A percentile compares a stretch with the other conserved stretches of the same genome.
Conservation (phyloP, 306 rosid species). For the Urtica urens region DNA sequence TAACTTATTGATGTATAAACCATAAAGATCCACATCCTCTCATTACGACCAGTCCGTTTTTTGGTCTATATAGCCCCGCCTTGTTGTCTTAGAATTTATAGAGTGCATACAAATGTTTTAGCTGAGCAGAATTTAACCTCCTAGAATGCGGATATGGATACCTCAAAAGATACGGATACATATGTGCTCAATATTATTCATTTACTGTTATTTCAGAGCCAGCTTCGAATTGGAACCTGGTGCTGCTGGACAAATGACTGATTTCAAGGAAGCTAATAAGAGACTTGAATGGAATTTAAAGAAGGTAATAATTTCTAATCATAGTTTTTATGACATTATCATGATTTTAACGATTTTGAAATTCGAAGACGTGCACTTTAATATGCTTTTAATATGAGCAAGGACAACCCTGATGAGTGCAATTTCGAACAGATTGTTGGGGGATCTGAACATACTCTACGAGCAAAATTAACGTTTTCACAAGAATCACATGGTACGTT, state of each 20-base stretch:
- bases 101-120: too few species aligned
- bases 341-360: not conserved
- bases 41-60: too few species aligned
- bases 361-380: not conserved
- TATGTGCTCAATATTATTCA: slow-evolving; percentile 10
- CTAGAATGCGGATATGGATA: too few species aligned
- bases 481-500: slow-evolving; percentile 51
- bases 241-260: slow-evolving; percentile 60
- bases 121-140: too few species aligned
- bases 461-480: slow-evolving; percentile 70
- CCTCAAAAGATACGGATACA: too few species aligned
- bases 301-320: slow-evolving; percentile 41
- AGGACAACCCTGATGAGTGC: slow-evolving; percentile 25
- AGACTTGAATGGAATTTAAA: slow-evolving; percentile 72
- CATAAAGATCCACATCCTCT: too few species aligned
- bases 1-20: too few species aligned
- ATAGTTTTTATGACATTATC: not conserved
- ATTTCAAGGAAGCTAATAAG: slow-evolving; percentile 68
- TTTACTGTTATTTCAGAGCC: slow-evolving; percentile 42
- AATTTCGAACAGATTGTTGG: slow-evolving; percentile 51
- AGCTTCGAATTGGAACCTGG: slow-evolving; percentile 80
- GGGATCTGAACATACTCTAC: slow-evolving; percentile 70
- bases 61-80: too few species aligned
- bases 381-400: not conserved
- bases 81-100: too few species aligned